Evolutionary conservation across 768 basidiomycete genomes (phyloP).

Genomic region (Xerocomus potaroensis): DNA sequence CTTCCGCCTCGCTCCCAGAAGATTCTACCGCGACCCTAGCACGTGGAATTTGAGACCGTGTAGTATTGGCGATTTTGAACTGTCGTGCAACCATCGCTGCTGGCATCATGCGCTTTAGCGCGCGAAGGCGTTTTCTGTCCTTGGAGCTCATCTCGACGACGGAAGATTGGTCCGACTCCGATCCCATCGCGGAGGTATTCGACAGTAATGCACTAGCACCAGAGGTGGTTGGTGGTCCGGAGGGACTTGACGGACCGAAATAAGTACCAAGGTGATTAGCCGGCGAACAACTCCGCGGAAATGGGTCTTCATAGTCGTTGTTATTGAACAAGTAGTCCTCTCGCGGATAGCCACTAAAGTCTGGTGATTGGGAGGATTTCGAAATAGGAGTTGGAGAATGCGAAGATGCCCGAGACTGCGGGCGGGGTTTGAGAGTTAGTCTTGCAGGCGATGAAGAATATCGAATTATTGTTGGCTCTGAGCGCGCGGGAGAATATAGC

Average conservation of each 20-base stretch:
- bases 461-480: constrained; percentile 11
- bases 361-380: constrained; percentile 4
- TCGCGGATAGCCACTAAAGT: constrained; percentile 13
- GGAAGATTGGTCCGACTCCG: constrained; percentile 19
- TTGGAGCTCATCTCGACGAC: constrained; percentile 19
- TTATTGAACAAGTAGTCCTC: constrained; percentile 15
- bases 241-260: constrained; percentile 16
- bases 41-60: constrained; percentile 7
- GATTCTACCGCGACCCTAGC: constrained; percentile 8
- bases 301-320: not conserved
- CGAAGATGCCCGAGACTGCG: constrained; percentile 8
- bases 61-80: constrained; percentile 14
- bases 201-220: constrained; percentile 13
- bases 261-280: not conserved
- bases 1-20: constrained; percentile 32
- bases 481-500: constrained; percentile 5
- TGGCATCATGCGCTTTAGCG: constrained; percentile 50
- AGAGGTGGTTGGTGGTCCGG: constrained; percentile 16
- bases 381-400: constrained; percentile 4
- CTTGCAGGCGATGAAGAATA: constrained; percentile 3
- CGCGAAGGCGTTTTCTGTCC: constrained; percentile 36
- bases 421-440: not conserved
- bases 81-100: constrained; percentile 44
- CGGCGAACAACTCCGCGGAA: constrained; percentile 6
- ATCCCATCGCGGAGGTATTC: constrained; percentile 12